phyloP scores from a whole-genome alignment of 805 yeast species.

The Starmerella geochares region DNA sequence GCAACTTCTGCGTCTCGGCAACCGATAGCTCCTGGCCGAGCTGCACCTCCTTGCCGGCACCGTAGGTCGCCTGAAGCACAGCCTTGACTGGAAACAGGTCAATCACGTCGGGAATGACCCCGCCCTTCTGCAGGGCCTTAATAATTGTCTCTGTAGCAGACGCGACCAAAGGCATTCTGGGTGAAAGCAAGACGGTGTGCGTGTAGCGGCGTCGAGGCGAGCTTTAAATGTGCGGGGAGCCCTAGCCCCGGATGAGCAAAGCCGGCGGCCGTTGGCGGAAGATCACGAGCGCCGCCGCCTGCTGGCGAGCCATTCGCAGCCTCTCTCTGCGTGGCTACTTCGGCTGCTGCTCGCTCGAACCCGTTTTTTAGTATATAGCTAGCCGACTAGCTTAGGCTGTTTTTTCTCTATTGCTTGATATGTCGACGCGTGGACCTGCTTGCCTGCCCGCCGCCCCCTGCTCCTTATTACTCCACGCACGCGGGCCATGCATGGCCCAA shows the following conservation, averaged over 20 bases:
- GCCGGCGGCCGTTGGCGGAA: not conserved
- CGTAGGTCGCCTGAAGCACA: conserved; percentile 51
- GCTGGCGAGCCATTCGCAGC: no score
- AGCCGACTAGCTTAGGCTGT: no score
- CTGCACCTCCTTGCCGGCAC: conserved; percentile 50
- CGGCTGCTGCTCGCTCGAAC: no score
- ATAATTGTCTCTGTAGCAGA: conserved; percentile 30
- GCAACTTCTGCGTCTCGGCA: conserved; percentile 56
- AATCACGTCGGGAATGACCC: conserved; percentile 37
- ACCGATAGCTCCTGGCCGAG: conserved; percentile 66
- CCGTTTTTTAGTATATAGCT: no score
- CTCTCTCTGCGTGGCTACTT: no score
- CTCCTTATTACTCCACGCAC: no score
- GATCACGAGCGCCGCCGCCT: not conserved
- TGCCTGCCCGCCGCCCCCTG: no score
- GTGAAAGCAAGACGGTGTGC: not conserved
- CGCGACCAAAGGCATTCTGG: conserved; percentile 26
- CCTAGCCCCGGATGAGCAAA: conserved; percentile 1
- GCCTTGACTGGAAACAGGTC: conserved; percentile 29
- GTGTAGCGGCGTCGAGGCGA: not conserved
- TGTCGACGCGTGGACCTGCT: no score
- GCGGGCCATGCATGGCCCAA: no score
- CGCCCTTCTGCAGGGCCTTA: conserved; percentile 36
- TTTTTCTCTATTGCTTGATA: no score
- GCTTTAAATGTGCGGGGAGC: not conserved